Evolutionary conservation across 1,284 basidiomycete species (phyloP), one percentile per base, ranked within the genome.

Genomic region (Trichosporon inkin): DNA sequence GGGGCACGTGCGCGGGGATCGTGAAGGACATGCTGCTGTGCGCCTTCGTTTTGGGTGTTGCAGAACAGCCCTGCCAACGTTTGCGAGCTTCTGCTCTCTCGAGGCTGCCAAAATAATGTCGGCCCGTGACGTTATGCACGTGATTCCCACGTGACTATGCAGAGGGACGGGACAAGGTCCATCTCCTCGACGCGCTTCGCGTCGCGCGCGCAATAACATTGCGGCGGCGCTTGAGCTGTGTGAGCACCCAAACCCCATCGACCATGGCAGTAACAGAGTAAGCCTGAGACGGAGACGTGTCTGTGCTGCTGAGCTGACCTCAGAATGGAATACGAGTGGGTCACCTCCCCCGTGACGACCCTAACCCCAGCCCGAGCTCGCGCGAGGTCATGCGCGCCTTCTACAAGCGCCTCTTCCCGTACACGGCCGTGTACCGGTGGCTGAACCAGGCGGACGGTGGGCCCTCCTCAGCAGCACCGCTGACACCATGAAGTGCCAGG

Each of bases 401-500:
- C 79, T 99, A 99, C 80, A 84, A 87, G 38, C 85, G 92, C 34
- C 81, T 99, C 0, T 96, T 96, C 73, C 95, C 95, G 0, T 99
- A 92, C 84, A 90, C 92, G 75, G 88, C 91, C 4, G 84, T 98
- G 69, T 98, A 88, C 80, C 83, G 84, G 66, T 99, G 96, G 96
- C 83, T 99, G 24, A 98, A 98, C 74, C 94, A 97, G 67, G 89
- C 89, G 62, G 88, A 90, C 63, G 80, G 82, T 65, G 57, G 65
- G 77, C 47, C 44, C 0, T 10, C 35, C 8, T 47, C 8, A 19
- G 38, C 35, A 22, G 44, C n/a, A 14, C 13, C 6, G 41, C 54
- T 38, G 5, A 58, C 47, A 10, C 24, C 19, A 0, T 67, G n/a
- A n/a, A 82, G 81, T 78, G 24, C 82, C 82, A 0, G 73, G 78